Evolutionary conservation across 2,329 filamentous ascomycete species (phyloP).

Genomic region (Diaporthe sp.): DNA sequence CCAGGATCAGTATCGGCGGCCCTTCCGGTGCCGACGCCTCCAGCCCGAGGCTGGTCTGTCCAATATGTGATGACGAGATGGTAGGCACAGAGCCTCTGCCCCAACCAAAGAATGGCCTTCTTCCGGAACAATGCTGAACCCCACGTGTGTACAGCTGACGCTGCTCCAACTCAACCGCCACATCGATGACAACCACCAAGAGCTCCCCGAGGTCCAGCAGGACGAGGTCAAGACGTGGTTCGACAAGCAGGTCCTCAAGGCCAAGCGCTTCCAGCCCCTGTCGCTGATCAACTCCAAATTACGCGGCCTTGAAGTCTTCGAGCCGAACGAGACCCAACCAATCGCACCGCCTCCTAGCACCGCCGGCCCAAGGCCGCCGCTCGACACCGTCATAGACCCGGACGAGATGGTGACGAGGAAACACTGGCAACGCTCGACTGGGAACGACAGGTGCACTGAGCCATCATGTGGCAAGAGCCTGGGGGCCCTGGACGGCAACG

Average conservation of each 20-base stretch:
- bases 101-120: neutral
- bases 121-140: constrained; percentile 17
- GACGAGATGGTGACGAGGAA: constrained; percentile 89
- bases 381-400: constrained; percentile 73
- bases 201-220: constrained; percentile 88
- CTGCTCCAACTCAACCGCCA: constrained; percentile 89
- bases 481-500: constrained; percentile 82
- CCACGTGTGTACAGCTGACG: constrained; percentile 76
- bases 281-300: constrained; percentile 94
- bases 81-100: constrained; percentile 59
- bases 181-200: constrained; percentile 90
- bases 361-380: constrained; percentile 53
- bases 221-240: constrained; percentile 98
- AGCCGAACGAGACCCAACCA: constrained; percentile 81
- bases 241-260: constrained; percentile 92
- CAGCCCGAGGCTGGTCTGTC: constrained; percentile 83
- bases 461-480: constrained; percentile 86
- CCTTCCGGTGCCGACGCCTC: constrained; percentile 68
- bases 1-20: constrained; percentile 79
- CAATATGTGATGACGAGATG: constrained; percentile 99
- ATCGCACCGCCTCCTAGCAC: constrained; percentile 53
- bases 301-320: constrained; percentile 92
- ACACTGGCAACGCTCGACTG: constrained; percentile 88
- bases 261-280: constrained; percentile 92
- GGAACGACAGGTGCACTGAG: constrained; percentile 86